Evolutionary conservation across 768 basidiomycete genomes (phyloP).

Genomic region (Lactarius indigo): DNA sequence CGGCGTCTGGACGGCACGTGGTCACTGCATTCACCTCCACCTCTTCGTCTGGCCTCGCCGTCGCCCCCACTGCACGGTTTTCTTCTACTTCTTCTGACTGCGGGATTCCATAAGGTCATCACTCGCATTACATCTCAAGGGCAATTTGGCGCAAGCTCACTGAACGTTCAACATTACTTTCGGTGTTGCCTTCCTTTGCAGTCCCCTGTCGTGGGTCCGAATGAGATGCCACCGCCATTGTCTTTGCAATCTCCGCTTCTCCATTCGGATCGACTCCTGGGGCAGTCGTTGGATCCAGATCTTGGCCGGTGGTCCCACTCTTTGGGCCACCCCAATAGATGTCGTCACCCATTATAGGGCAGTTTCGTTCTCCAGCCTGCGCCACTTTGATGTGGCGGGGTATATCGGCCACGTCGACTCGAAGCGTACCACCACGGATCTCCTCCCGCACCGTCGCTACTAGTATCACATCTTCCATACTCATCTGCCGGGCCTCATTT

Average conservation of each 20-base stretch:
- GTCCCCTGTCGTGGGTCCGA: background rate
- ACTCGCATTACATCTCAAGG: no score
- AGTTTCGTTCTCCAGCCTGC: no score
- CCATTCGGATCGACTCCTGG: background rate
- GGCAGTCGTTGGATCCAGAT: background rate
- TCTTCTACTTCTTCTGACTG: no score
- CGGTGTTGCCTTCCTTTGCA: background rate
- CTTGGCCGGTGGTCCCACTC: no score
- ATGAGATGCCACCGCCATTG: background rate
- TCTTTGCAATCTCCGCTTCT: background rate
- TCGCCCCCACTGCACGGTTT: background rate
- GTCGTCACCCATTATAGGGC: no score
- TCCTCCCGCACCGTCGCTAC: constrained; percentile 22
- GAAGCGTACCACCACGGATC: background rate
- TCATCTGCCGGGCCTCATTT: constrained; percentile 17
- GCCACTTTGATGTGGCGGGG: background rate
- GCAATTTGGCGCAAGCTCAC: background rate
- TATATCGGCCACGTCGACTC: constrained; percentile 5
- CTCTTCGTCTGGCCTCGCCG: background rate
- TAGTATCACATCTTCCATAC: constrained; percentile 18
- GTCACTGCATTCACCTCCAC: background rate
- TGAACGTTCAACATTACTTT: background rate
- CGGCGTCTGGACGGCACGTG: background rate
- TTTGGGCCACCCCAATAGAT: no score
- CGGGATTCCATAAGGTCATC: no score